Percentiles rank a stretch among this genome's conserved stretches.
phyloP scores from a whole-genome alignment of 148 eudicot genomes.

The Amaranthus palmeri region DNA sequence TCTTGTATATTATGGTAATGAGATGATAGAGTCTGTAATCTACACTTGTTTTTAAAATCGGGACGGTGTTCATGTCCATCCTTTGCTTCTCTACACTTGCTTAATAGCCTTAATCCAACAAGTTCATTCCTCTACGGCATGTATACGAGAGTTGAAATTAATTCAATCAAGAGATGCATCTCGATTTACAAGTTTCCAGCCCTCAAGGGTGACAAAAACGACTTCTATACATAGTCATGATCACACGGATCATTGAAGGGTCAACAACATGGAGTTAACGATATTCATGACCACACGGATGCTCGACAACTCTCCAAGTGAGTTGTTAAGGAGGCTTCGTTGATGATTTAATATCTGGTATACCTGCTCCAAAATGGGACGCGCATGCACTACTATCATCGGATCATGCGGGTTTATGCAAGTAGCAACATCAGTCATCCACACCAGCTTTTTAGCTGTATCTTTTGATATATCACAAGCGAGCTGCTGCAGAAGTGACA shows the following conservation, averaged over 20 bases:
- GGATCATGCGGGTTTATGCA: constrained; percentile 72
- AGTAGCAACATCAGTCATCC: constrained; percentile 83
- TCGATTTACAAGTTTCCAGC: not conserved
- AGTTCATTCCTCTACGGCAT: constrained; percentile 6
- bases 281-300: constrained; percentile 70
- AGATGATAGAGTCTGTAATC: no score
- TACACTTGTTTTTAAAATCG: not conserved
- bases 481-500: constrained; percentile 92
- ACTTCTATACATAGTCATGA: constrained; percentile 21
- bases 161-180: constrained; percentile 17
- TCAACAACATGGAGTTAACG: constrained; percentile 80
- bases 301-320: constrained; percentile 47
- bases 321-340: constrained; percentile 53
- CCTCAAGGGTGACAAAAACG: not conserved
- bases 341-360: constrained; percentile 80
- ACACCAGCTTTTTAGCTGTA: constrained; percentile 50
- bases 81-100: not conserved
- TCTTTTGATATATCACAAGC: constrained; percentile 79
- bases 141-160: not conserved
- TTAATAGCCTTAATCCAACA: not conserved
- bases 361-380: constrained; percentile 90
- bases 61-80: constrained; percentile 2
- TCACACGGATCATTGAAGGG: constrained; percentile 44
- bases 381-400: constrained; percentile 71
- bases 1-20: no score